Base-by-base conservation (phyloP, 208 protist species). In the Spongospora subterranea region DNA sequence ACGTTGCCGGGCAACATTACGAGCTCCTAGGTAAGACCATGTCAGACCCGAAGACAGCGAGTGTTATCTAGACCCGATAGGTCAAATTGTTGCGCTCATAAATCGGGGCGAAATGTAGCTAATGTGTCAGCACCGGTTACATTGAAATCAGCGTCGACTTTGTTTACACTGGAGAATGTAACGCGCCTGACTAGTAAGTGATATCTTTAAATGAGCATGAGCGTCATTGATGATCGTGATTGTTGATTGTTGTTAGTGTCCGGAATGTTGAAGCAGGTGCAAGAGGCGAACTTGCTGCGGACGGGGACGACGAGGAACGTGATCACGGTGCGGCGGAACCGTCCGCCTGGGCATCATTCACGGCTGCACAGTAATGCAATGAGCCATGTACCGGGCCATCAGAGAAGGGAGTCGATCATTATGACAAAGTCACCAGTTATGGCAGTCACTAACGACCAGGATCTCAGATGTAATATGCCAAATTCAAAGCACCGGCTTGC, bases 261-360 rank as follows among this genome's bases (percentile, higher is more conserved):
- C 71, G 35, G 71, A 39, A 35, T 82, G 6, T n/a, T 82, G 6
- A 82, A 82, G n/a, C 71, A 82, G 71, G 71, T 82, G 6, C 71
- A 82, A 35, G 71, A 82, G 71, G 71, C 71, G 17, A 82, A 82
- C n/a, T n/a, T 82, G n/a, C n/a, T 82, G n/a, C 71, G 71, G 71
- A 82, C 6, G 6, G 71, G 71, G 6, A 82, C 71, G n/a, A 13
- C n/a, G 6, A 6, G 71, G 17, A 82, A 82, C n/a, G 71, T 82
- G 13, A 43, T 82, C 35, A 43, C 40, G 6, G 35, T 82, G 17
- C 6, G 71, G n/a, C 6, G 71, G 71, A 35, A 6, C 35, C 6
- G 71, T 6, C 6, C n/a, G 6, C 71, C 71, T 13, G n/a, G 6
- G 17, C n/a, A 20, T n/a, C 71, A 60, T 60, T 60, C 50, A 29